A percentile compares a stretch with the other conserved stretches of the same genome.
phyloP scores from a whole-genome alignment of 2,329 filamentous ascomycete genomes.

The Cryphonectria naterciae region DNA sequence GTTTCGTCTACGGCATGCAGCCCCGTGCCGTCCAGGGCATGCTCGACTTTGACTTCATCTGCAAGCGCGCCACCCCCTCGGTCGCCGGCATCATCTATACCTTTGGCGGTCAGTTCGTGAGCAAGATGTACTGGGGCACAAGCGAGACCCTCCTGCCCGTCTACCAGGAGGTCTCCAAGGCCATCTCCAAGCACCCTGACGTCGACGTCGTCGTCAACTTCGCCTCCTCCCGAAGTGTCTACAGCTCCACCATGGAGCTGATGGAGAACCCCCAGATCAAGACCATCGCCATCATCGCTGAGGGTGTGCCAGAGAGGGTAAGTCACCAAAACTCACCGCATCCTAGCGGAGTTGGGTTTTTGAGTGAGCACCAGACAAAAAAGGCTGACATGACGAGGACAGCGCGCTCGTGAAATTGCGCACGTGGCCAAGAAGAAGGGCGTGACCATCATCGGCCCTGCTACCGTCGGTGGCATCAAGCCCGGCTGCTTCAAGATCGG shows the following conservation, averaged over 20 bases:
- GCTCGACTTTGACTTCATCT: slow-evolving; percentile 99
- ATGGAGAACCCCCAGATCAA: slow-evolving; percentile 97
- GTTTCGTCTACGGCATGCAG: slow-evolving; percentile 99
- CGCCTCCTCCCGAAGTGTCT: slow-evolving; percentile 97
- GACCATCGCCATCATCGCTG: slow-evolving; percentile 98
- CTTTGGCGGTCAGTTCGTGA: slow-evolving; percentile 99
- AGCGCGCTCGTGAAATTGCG: slow-evolving; percentile 97
- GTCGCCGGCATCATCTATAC: slow-evolving; percentile 99
- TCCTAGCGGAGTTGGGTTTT: too few relatives aligned
- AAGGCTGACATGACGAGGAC: slow-evolving; percentile 20
- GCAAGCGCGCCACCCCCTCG: slow-evolving; percentile 95
- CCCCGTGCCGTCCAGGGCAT: slow-evolving; percentile 89
- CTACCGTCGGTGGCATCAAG: slow-evolving; percentile 99
- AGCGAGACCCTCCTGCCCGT: slow-evolving; percentile 98
- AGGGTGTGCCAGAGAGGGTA: slow-evolving; percentile 97
- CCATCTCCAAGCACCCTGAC: slow-evolving; percentile 93
- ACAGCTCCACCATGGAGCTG: slow-evolving; percentile 97
- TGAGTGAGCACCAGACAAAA: background rate
- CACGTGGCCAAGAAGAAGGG: slow-evolving; percentile 98
- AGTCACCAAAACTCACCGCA: slow-evolving; percentile 42
- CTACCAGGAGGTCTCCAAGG: slow-evolving; percentile 93
- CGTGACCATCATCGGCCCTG: slow-evolving; percentile 97
- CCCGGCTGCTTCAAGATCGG: slow-evolving; percentile 99
- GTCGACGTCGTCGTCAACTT: slow-evolving; percentile 99
- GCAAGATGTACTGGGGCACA: slow-evolving; percentile 99